Evolutionary conservation across 768 basidiomycete species (phyloP).

Genomic region (Podaxis sp.): DNA sequence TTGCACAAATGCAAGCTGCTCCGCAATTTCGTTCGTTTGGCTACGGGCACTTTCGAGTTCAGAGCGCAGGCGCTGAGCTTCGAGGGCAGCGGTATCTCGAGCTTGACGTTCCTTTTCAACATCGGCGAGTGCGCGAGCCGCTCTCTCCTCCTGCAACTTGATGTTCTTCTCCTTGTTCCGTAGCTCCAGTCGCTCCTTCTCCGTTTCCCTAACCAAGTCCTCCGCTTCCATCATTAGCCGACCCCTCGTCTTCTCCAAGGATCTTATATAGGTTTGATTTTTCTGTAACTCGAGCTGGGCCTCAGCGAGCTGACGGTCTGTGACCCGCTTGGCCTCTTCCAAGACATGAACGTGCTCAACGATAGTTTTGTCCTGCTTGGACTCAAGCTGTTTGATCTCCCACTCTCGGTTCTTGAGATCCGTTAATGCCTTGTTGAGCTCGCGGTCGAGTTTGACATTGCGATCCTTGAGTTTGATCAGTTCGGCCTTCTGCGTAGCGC

Average conservation of each 20-base stretch:
- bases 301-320: slow-evolving; percentile 85
- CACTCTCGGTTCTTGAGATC: slow-evolving; percentile 82
- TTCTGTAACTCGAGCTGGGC: slow-evolving; percentile 78
- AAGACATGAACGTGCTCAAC: slow-evolving; percentile 97
- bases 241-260: slow-evolving; percentile 80
- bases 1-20: slow-evolving; percentile 52
- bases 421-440: slow-evolving; percentile 75
- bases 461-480: slow-evolving; percentile 65
- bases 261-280: slow-evolving; percentile 74
- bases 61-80: slow-evolving; percentile 55
- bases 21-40: slow-evolving; percentile 55
- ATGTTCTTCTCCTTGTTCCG: slow-evolving; percentile 69
- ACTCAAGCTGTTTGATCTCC: slow-evolving; percentile 83
- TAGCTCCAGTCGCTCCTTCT: slow-evolving; percentile 64
- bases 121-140: slow-evolving; percentile 52
- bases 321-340: slow-evolving; percentile 93
- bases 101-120: slow-evolving; percentile 67
- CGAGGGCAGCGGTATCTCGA: slow-evolving; percentile 65
- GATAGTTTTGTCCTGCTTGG: slow-evolving; percentile 94
- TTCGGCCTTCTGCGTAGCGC: slow-evolving; percentile 67
- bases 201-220: slow-evolving; percentile 74
- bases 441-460: slow-evolving; percentile 71
- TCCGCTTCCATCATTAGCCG: slow-evolving; percentile 79
- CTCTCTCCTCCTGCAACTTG: slow-evolving; percentile 61
- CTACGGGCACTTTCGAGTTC: slow-evolving; percentile 57